A percentile compares a stretch with the other conserved stretches of the same genome.
These are phyloP conservation scores for Arxiozyma slooffiae DNA, from an alignment of 1,139 yeast species.

Conservation along the genomic window DNA sequence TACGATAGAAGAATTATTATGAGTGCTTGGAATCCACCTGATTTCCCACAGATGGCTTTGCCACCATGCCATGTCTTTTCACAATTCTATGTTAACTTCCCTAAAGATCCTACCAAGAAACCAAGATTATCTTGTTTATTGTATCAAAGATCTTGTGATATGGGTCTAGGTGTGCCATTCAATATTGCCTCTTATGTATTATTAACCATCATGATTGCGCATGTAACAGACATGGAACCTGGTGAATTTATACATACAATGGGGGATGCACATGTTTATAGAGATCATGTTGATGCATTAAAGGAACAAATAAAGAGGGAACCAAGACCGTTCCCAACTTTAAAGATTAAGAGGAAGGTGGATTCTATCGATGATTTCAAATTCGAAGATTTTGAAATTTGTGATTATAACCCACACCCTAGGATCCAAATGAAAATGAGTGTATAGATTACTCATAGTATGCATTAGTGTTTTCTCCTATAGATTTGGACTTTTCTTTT, in stretches of 20 bases:
- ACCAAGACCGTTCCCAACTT: constrained; percentile 74
- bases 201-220: constrained; percentile 89
- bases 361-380: constrained; percentile 74
- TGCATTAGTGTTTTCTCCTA: not conserved
- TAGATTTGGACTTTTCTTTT: not conserved
- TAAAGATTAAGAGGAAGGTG: constrained; percentile 58
- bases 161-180: constrained; percentile 98
- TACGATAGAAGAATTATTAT: constrained; percentile 87
- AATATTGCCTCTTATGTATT: constrained; percentile 94
- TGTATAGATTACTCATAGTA: constrained; percentile 30
- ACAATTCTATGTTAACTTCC: constrained; percentile 85
- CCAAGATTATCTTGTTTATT: constrained; percentile 76
- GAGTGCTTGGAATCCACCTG: constrained; percentile 99
- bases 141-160: constrained; percentile 97
- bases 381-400: constrained; percentile 75
- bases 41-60: constrained; percentile 83
- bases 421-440: constrained; percentile 83
- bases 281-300: constrained; percentile 86
- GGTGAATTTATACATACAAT: constrained; percentile 91
- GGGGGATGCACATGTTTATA: constrained; percentile 95
- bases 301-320: constrained; percentile 63
- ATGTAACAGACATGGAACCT: constrained; percentile 83
- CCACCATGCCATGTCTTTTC: constrained; percentile 98
- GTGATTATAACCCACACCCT: constrained; percentile 69
- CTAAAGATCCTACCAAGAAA: constrained; percentile 37